Evolutionary conservation across 2,329 filamentous ascomycete species (phyloP).

Genomic region (Xylaria sp.): DNA sequence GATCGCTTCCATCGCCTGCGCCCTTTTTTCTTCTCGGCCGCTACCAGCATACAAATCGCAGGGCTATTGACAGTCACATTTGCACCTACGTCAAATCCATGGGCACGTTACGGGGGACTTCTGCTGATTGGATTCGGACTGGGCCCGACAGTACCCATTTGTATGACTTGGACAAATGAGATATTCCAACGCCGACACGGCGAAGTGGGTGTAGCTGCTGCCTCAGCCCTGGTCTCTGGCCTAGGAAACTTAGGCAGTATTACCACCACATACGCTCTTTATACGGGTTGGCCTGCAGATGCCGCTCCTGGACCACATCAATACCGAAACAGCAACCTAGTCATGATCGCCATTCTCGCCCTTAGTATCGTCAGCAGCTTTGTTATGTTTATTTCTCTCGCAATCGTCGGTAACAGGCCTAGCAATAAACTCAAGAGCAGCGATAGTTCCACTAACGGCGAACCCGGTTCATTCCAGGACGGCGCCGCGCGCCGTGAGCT

Average conservation of each 20-base stretch:
- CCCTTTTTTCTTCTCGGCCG: conserved; percentile 81
- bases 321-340: conserved; percentile 84
- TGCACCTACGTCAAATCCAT: conserved; percentile 71
- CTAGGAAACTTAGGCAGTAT: conserved; percentile 88
- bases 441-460: conserved; percentile 52
- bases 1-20: conserved; percentile 86
- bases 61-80: conserved; percentile 84
- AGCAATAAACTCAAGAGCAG: conserved; percentile 57
- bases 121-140: conserved; percentile 90
- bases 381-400: conserved; percentile 74
- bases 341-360: conserved; percentile 87
- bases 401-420: conserved; percentile 63
- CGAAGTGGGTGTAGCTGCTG: conserved; percentile 89
- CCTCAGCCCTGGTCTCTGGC: conserved; percentile 85
- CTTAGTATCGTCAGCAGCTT: conserved; percentile 79
- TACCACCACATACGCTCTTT: conserved; percentile 87
- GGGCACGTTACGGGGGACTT: conserved; percentile 89
- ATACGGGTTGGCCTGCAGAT: conserved; percentile 86
- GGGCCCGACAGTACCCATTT: conserved; percentile 89
- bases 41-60: conserved; percentile 80
- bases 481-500: conserved; percentile 69
- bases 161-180: conserved; percentile 93
- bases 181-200: conserved; percentile 90
- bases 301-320: conserved; percentile 72
- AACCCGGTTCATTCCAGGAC: conserved; percentile 62